These are phyloP conservation scores for Thelonectria rubi DNA, from an alignment of 2,329 filamentous ascomycete genomes.

Conservation along the genomic window DNA sequence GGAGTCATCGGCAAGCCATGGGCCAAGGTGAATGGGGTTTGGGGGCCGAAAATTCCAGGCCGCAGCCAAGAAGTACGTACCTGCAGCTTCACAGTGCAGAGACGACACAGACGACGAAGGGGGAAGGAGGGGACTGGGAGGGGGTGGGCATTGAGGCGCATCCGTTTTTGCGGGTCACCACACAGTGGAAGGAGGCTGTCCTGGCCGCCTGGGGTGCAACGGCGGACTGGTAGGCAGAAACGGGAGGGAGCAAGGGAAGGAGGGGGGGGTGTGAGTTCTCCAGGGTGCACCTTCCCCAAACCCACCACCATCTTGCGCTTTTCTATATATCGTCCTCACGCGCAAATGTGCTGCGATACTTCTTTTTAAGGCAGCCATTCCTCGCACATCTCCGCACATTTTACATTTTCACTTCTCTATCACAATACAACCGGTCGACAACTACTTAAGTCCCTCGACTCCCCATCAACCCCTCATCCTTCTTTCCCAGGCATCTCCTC, in stretches of 20 bases:
- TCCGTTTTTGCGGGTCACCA: too few species aligned
- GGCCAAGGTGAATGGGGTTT: slow-evolving; percentile 13
- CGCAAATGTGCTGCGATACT: slow-evolving; percentile 23
- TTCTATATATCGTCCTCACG: slow-evolving; percentile 36
- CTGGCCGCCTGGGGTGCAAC: slow-evolving; percentile 17
- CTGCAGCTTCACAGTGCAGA: neutral
- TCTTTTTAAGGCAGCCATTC: slow-evolving; percentile 34
- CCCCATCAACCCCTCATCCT: neutral
- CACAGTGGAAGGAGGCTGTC: slow-evolving; percentile 3
- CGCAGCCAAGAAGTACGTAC: slow-evolving; percentile 2
- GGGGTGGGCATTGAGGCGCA: too few species aligned
- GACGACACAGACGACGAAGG: too few species aligned
- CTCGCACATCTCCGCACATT: slow-evolving; percentile 27
- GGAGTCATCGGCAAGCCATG: slow-evolving; percentile 40
- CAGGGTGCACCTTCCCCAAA: slow-evolving; percentile 16
- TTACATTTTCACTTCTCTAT: slow-evolving; percentile 29
- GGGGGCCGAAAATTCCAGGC: slow-evolving; percentile 19
- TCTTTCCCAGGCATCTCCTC: slow-evolving; percentile 34
- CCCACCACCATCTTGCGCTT: slow-evolving; percentile 18
- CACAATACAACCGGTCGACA: slow-evolving; percentile 16
- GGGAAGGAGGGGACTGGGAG: too few species aligned
- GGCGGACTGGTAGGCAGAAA: slow-evolving; percentile 42
- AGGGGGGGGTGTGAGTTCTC: slow-evolving; percentile 2
- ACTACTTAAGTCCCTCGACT: neutral
- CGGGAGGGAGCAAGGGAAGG: slow-evolving; percentile 15